Base-by-base conservation (phyloP, 2,329 filamentous ascomycete species). In the Plectosphaerella plurivora region DNA sequence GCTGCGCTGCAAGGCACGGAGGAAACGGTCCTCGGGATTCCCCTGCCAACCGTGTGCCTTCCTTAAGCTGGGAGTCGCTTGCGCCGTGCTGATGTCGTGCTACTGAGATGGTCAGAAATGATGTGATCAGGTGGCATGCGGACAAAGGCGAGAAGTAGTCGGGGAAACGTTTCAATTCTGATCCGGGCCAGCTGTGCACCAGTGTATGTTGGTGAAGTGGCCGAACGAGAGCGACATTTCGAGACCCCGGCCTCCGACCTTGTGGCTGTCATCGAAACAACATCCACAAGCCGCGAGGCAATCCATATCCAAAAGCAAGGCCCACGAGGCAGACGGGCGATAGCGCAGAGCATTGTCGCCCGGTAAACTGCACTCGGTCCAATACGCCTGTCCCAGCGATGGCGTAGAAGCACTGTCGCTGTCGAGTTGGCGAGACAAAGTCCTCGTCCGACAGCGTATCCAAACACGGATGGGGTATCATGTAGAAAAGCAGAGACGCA, bases 311-410 rank as follows among this genome's bases (percentile, higher is more conserved):
- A 56, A 57, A 53, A 51, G 46, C 42, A 53, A 35, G 4, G 48
- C 48, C 56, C 56, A 57, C 47, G 50, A 55, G 56, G 45, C 54
- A 51, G 49, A 28, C 54, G 52, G 54, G 35, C 68, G 70, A 79
- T 80, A 80, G 77, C 77, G 77, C 70, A 73, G 61, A 71, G 73
- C 77, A 81, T 80, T 81, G 73, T 80, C 73, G 65, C 28, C 62
- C 61, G 60, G 67, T 65, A 63, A 36, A 41, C 59, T 65, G 65
- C 57, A 68, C 71, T 66, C 65, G 66, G 69, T 72, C 69, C 67
- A 68, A 70, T 69, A 75, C 70, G 68, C 72, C 71, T 56, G 66
- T 72, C 72, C 71, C 67, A 68, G 68, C 69, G 65, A 74, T 76
- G 72, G 72, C 72, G 73, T 68, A 73, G 59, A 58, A 68, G 68